phyloP scores from a whole-genome alignment of 129 eudicot genomes.

The Tanacetum coccineum region DNA sequence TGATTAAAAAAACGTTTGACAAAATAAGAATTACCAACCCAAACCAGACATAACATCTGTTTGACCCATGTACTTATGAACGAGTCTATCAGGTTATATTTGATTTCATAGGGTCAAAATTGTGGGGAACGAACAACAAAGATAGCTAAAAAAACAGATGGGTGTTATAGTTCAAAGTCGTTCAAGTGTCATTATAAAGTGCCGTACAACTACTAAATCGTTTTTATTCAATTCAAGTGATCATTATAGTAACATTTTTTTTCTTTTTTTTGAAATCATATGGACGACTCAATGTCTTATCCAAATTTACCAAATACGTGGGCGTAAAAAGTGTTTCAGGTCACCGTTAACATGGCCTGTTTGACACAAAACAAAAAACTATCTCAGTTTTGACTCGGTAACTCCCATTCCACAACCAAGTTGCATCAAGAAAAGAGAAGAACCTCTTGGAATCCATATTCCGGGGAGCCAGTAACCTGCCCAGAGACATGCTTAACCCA shows the following conservation, averaged over 20 bases:
- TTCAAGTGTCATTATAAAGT: background rate
- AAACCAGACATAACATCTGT: background rate
- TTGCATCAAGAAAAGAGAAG: background rate
- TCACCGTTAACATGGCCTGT: too few relatives aligned
- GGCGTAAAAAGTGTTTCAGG: background rate
- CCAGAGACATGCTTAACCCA: constrained; percentile 96
- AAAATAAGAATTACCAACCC: constrained; percentile 4
- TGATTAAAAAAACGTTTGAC: background rate
- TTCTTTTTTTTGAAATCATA: too few relatives aligned
- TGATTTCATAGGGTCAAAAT: too few relatives aligned
- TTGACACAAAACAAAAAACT: too few relatives aligned
- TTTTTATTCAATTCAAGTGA: too few relatives aligned
- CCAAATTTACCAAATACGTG: background rate
- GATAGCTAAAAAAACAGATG: background rate
- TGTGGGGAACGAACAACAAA: background rate
- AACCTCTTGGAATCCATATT: constrained; percentile 94
- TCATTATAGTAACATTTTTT: too few relatives aligned
- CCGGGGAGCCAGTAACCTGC: constrained; percentile 66
- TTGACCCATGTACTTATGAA: too few relatives aligned
- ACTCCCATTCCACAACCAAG: too few relatives aligned
- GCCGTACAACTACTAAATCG: too few relatives aligned
- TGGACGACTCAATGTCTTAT: too few relatives aligned
- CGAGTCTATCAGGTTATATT: too few relatives aligned
- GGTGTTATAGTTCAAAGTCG: background rate
- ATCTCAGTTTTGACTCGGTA: too few relatives aligned